Percentiles rank a stretch among this genome's conserved stretches.
These are phyloP conservation scores for Fonsecaea multimorphosa DNA, from an alignment of 2,329 filamentous ascomycete genomes.

Conservation along the genomic window DNA sequence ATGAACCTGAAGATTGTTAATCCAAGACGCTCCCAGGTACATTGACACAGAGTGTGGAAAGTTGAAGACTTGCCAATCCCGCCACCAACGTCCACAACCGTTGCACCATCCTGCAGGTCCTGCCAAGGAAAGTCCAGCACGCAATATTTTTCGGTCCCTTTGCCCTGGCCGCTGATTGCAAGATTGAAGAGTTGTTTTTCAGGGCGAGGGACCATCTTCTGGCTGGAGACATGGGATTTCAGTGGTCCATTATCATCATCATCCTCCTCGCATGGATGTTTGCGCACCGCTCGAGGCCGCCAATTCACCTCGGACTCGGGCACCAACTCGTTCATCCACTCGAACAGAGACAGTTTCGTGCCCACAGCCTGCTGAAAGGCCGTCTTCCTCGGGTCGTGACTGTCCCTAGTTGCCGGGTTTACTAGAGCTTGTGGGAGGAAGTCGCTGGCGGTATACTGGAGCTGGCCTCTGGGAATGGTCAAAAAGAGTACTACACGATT, in stretches of 20 bases:
- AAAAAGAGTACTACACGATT: not conserved
- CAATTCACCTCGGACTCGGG: conserved; percentile 7
- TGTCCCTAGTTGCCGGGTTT: not conserved
- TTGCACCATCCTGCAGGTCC: conserved; percentile 2
- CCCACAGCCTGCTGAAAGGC: conserved; percentile 19
- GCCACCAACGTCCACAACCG: conserved; percentile 22
- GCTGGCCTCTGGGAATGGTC: conserved; percentile 10
- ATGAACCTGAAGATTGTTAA: conserved; percentile 10
- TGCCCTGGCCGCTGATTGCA: conserved; percentile 13
- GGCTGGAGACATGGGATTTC: not conserved
- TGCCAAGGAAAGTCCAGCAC: conserved; percentile 21
- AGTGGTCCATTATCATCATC: not conserved
- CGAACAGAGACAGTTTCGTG: conserved; percentile 17
- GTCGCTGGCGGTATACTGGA: conserved; percentile 22
- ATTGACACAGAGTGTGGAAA: not conserved
- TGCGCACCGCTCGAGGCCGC: not conserved
- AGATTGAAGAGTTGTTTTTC: conserved; percentile 20
- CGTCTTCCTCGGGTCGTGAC: conserved; percentile 5
- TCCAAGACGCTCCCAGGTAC: not conserved
- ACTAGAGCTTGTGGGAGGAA: conserved; percentile 11
- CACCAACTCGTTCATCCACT: conserved; percentile 21
- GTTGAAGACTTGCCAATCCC: conserved; percentile 15
- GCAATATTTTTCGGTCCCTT: not conserved
- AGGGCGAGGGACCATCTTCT: conserved; percentile 12
- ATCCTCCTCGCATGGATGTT: not conserved